Evolutionary conservation across 345 rosid species (phyloP).

Genomic region (Mangifera indica): DNA sequence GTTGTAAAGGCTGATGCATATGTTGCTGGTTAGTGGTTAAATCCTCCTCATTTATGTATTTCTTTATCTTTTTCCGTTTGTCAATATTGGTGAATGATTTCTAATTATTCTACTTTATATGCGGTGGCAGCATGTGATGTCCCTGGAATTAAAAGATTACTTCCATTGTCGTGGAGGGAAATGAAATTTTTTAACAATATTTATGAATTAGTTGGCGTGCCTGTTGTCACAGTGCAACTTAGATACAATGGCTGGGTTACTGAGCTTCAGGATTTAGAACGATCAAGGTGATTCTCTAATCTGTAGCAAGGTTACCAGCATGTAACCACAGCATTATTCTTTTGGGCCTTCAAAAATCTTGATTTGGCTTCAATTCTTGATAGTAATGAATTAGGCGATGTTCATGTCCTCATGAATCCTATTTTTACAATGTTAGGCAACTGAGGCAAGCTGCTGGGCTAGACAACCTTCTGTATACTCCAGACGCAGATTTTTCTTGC

Average conservation of each 20-base stretch:
- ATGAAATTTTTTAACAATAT: slow-evolving; percentile 72
- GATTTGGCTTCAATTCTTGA: not conserved
- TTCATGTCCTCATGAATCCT: not conserved
- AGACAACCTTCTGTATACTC: slow-evolving; percentile 93
- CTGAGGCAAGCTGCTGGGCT: slow-evolving; percentile 71
- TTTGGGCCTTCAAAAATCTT: not conserved
- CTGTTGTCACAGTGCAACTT: slow-evolving; percentile 87
- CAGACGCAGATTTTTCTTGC: slow-evolving; percentile 98
- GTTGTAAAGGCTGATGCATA: slow-evolving; percentile 90
- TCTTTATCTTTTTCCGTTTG: not conserved
- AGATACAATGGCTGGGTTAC: slow-evolving; percentile 99
- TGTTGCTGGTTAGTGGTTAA: slow-evolving; percentile 59
- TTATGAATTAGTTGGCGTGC: slow-evolving; percentile 88
- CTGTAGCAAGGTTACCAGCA: not conserved
- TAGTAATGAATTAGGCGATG: not conserved
- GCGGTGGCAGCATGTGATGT: slow-evolving; percentile 80
- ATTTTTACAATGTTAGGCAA: slow-evolving; percentile 52
- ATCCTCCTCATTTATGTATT: slow-evolving; percentile 1
- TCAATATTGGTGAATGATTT: not conserved
- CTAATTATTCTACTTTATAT: not conserved
- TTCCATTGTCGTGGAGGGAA: slow-evolving; percentile 79
- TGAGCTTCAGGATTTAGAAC: slow-evolving; percentile 76
- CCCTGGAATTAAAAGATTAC: slow-evolving; percentile 91
- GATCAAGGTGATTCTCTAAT: slow-evolving; percentile 55
- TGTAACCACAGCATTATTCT: not conserved